phyloP scores from a whole-genome alignment of 208 protist genomes.

The Acanthamoeba royreba region DNA sequence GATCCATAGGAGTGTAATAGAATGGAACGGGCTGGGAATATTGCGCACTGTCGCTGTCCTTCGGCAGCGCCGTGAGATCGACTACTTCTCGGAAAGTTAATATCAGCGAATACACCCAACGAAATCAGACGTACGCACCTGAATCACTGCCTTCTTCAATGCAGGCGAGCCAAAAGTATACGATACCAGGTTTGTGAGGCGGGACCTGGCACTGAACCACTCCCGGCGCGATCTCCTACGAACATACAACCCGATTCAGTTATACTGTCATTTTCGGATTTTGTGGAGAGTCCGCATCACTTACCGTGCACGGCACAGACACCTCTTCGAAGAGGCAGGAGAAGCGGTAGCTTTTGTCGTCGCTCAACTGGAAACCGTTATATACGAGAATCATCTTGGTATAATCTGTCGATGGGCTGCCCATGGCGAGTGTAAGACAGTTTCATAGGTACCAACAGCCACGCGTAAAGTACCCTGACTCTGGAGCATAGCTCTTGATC shows the following conservation, averaged over 20 bases:
- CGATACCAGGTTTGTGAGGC: constrained; percentile 40
- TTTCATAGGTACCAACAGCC: too few relatives aligned
- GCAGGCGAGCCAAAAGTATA: constrained; percentile 47
- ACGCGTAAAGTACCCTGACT: background rate
- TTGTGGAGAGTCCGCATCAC: too few relatives aligned
- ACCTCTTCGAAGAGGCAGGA: constrained; percentile 45
- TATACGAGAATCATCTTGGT: constrained; percentile 40
- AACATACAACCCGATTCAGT: background rate
- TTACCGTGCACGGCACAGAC: background rate
- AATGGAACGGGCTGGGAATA: constrained; percentile 41
- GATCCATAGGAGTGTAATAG: constrained; percentile 42
- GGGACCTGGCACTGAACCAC: constrained; percentile 5
- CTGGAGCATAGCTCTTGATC: constrained; percentile 32
- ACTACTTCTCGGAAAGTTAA: background rate
- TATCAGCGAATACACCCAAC: too few relatives aligned
- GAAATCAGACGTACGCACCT: too few relatives aligned
- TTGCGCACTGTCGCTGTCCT: constrained; percentile 10
- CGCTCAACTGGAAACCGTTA: constrained; percentile 9
- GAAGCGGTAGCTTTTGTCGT: constrained; percentile 47
- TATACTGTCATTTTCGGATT: too few relatives aligned
- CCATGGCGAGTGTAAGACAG: too few relatives aligned
- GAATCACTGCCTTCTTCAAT: background rate
- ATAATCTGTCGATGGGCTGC: constrained; percentile 3
- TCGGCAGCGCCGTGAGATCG: constrained; percentile 13
- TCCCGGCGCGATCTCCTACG: constrained; percentile 8